phyloP scores from a whole-genome alignment of 306 rosid species.

The Vicia sativa region DNA sequence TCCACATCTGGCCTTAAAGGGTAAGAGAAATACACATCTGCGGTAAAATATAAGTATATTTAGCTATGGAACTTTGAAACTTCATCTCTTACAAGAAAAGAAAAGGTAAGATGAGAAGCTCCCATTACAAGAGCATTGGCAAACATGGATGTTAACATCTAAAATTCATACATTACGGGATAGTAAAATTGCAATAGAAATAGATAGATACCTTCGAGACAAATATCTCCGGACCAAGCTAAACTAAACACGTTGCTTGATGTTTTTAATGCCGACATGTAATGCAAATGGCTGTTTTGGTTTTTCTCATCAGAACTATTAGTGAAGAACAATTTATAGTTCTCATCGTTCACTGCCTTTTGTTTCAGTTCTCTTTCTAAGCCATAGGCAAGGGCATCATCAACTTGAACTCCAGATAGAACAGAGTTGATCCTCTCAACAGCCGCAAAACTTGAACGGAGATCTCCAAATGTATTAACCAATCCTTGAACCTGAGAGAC shows the following conservation, averaged over 20 bases:
- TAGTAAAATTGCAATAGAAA: conserved; percentile 32
- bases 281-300: conserved; percentile 53
- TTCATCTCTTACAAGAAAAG: conserved; percentile 7
- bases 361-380: conserved; percentile 83
- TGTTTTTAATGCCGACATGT: conserved; percentile 86
- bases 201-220: conserved; percentile 74
- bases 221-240: conserved; percentile 83
- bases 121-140: conserved; percentile 22
- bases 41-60: conserved; percentile 31
- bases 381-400: conserved; percentile 89
- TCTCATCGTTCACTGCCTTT: conserved; percentile 59
- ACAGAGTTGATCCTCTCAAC: conserved; percentile 94
- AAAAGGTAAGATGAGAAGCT: conserved; percentile 27
- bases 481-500: conserved; percentile 93
- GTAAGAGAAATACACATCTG: conserved; percentile 92
- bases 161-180: conserved; percentile 17
- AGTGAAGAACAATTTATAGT: conserved; percentile 60
- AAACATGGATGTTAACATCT: conserved; percentile 15
- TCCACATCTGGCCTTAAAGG: conserved; percentile 88
- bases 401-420: conserved; percentile 76
- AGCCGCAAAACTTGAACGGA: conserved; percentile 82
- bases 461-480: conserved; percentile 92
- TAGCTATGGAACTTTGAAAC: conserved; percentile 12
- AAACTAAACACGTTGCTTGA: conserved; percentile 61
- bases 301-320: conserved; percentile 47